Evolutionary conservation across 108 stramenopile genomes (phyloP).

Genomic region (Asterionellopsis glacialis): DNA sequence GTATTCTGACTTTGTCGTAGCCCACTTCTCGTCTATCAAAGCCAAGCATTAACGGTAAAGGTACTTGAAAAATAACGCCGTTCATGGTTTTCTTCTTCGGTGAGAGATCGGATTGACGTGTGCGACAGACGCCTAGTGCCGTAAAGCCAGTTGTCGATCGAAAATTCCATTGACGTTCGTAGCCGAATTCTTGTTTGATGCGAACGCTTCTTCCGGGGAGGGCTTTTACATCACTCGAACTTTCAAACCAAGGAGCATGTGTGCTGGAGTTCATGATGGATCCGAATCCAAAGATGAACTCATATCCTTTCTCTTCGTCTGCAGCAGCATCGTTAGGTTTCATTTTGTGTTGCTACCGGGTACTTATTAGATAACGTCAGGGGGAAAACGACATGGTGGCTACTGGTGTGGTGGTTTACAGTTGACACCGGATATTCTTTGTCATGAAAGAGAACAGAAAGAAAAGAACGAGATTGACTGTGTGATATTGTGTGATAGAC

Average conservation of each 20-base stretch:
- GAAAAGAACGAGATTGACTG: too few species aligned
- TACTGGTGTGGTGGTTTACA: too few species aligned
- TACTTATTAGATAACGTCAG: too few species aligned
- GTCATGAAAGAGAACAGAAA: too few species aligned
- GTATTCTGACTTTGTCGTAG: slow-evolving; percentile 50
- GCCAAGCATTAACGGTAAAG: slow-evolving; percentile 24
- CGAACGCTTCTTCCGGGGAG: slow-evolving; percentile 30
- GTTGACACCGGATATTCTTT: too few species aligned
- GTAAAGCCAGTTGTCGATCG: slow-evolving; percentile 66
- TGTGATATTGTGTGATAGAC: too few species aligned
- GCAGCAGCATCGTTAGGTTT: too few species aligned
- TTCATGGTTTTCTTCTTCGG: slow-evolving; percentile 34
- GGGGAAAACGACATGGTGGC: too few species aligned
- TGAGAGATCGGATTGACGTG: too few species aligned
- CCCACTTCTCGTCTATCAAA: slow-evolving; percentile 68
- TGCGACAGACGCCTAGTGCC: slow-evolving; percentile 40
- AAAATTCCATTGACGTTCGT: slow-evolving; percentile 61
- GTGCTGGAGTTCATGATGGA: slow-evolving; percentile 64
- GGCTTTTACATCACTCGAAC: neutral
- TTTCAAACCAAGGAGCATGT: slow-evolving; percentile 48
- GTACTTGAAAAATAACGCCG: slow-evolving; percentile 57
- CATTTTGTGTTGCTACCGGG: too few species aligned
- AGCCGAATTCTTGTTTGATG: slow-evolving; percentile 40
- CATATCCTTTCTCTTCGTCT: too few species aligned
- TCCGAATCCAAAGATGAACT: slow-evolving; percentile 68